Base-by-base conservation (phyloP, 2,329 filamentous ascomycete species). In the Aspergillus amoenus region DNA sequence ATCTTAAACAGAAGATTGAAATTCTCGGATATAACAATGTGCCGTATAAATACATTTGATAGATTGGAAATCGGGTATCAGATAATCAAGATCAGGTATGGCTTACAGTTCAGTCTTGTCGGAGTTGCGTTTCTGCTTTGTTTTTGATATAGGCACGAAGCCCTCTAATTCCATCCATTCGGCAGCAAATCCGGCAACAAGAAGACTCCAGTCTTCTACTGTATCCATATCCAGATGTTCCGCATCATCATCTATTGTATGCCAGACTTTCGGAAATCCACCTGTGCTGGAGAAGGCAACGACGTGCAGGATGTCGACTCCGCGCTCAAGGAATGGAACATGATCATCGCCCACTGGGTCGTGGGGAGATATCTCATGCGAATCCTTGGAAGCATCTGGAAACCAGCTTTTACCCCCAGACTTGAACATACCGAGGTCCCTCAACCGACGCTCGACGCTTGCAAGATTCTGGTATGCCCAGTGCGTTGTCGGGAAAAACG, bases 121-220 rank as follows among this genome's bases (percentile, higher is more conserved):
- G 44, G 44, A 41, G n/a, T 55, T 52, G 11, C 58, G 61, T 48
- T 64, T 64, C 6, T 54, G 32, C 5, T 54, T 45, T 11, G 11
- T 43, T 13, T 52, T 27, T 24, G 50, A 24, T 6, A 34, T 40
- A 5, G 59, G 57, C 59, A 86, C 73, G 59, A 74, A 82, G 1
- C 79, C 84, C 61, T 88, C 86, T 59, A 97, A 75, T 64, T 96
- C 93, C 84, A 97, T 85, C 92, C 93, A 97, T 75, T 97, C 93
- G 0, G 90, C 88, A 34, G 87, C 84, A 77, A 97, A 99, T 0
- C 87, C 93, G 1, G 89, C 88, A 6, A 93, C 80, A 48, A 99
- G 87, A 71, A 84, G 87, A 17, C 89, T 85, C 94, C 94, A 99
- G 73, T 99, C 94, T 66, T 89, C 84, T 37, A 93, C 84, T 0